Base-by-base conservation (phyloP, 192 early-diverging fungal genomes). In the Entophlyctis luteolus region DNA sequence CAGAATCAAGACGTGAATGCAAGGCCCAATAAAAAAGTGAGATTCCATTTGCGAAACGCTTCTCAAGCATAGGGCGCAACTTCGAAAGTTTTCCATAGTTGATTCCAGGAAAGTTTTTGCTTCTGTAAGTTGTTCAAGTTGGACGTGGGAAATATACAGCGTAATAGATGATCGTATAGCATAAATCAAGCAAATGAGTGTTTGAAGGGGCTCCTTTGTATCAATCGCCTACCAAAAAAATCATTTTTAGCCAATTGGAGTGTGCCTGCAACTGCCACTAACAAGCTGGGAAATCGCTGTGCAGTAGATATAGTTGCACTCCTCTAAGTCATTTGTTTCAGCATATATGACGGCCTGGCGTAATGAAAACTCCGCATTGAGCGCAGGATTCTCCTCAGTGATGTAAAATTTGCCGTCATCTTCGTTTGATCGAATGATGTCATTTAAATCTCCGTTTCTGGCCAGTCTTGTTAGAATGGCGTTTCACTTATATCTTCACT, bases 281-380 rank as follows among this genome's bases (percentile, higher is more conserved):
- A n/a, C n/a, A n/a, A n/a, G n/a, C n/a, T n/a, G n/a, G n/a, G n/a
- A 34, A 4, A 47, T 2, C 5, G 63, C 63, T 38, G 52, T 18
- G 0, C 16, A 6, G 50, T 66, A 66, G 10, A 35, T 25, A 0
- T 31, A n/a, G 12, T 36, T 52, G 28, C 36, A 33, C 16, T 35
- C 33, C 35, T 66, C 63, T 12, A 54, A 34, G 34, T 34, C 16
- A 29, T 25, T 33, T 38, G n/a, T 16, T 33, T 66, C 63, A 4
- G 63, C 52, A 25, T 2, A 34, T 4, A 54, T 23, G 23, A 52
- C 48, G 34, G 63, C 63, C 55, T 66, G n/a, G 18, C 63, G 48
- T 32, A 66, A 66, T n/a, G 25, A 54, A 25, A 37, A 66, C 50
- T 66, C 63, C 5, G 27, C 63, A 47, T 54, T 66, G 14, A 55